These are phyloP conservation scores for Pestalotiopsis sp. DNA, from an alignment of 2,329 filamentous ascomycete species.

Conservation along the genomic window DNA sequence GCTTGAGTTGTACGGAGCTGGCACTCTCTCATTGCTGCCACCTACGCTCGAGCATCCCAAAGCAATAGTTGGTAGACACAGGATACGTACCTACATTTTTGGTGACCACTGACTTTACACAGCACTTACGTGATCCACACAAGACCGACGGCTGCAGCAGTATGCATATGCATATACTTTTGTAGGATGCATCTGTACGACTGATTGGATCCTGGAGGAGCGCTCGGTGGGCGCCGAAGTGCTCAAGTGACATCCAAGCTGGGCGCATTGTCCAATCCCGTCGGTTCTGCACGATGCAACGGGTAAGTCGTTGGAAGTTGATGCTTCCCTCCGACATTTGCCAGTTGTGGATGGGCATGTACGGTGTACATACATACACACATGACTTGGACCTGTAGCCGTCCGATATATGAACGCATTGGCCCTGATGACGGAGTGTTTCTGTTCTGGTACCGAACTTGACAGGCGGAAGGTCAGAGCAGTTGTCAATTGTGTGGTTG, in stretches of 20 bases:
- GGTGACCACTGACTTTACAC: neutral
- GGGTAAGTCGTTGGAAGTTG: neutral
- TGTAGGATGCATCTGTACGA: conserved; percentile 1
- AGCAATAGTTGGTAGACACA: neutral
- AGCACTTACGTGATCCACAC: neutral
- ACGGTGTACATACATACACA: no score
- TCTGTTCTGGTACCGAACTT: no score
- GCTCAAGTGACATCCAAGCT: conserved; percentile 4
- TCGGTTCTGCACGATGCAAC: neutral
- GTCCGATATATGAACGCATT: no score
- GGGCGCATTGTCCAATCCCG: neutral
- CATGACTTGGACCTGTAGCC: no score
- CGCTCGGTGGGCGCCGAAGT: neutral
- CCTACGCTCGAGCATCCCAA: neutral
- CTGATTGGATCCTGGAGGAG: conserved; percentile 10
- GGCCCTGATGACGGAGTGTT: no score
- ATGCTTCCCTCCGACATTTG: neutral
- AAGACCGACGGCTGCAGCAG: neutral
- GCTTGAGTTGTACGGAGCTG: neutral
- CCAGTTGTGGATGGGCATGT: no score
- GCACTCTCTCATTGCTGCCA: neutral
- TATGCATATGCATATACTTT: neutral
- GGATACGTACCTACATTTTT: neutral
- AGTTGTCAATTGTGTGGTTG: neutral
- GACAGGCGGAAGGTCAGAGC: neutral